Base-by-base conservation (phyloP, 352 stramenopile genomes). In the Phytophthora brassicae region DNA sequence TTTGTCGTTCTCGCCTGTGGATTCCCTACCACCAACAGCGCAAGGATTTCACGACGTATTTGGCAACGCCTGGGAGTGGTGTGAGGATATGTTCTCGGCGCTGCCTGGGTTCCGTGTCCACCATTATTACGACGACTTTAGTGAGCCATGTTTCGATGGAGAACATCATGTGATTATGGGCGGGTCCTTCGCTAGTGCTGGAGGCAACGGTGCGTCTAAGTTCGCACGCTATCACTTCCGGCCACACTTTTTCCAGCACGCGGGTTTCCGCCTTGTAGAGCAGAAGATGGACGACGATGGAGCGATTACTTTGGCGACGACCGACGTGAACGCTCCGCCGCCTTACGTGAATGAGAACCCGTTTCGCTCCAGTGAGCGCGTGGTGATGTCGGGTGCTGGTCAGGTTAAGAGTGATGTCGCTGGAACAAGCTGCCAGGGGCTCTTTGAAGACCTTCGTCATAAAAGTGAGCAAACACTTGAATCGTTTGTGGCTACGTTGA, bases 1-100 rank as follows among this genome's bases (percentile, higher is more conserved):
- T 68, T 77, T 86, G 49, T 98, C 92, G 6, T 91, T 97, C 49
- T 96, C 81, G 42, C 92, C 95, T 1, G 95, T 98, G 24, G 79
- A 97, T 63, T 70, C 78, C 12, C 84, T 95, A 57, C 61, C 71
- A 22, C 73, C 86, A 7, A 90, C 82, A 33, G 26, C 74, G 19
- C 79, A 72, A 28, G 96, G 95, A 12, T 97, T 98, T 70, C 74
- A 93, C 54, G 95, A 99, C 64, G 91, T 96, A 17, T 92, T 97
- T 45, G 95, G 96, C 38, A 99, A 98, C 74, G 90, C 86, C 22
- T 99, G 96, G 96, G 92, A 99, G 70, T 98, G 92, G 93, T 97
- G 88, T 35, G 94, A 98, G 67, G 96, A 98, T 76, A 81, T 92
- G 66, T 98, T 99, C 61, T 95, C 89, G 47, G 85, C 95, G 36